Evolutionary conservation across 495 filamentous ascomycete species (phyloP).

Genomic region (Beverwykella pulmonaria): DNA sequence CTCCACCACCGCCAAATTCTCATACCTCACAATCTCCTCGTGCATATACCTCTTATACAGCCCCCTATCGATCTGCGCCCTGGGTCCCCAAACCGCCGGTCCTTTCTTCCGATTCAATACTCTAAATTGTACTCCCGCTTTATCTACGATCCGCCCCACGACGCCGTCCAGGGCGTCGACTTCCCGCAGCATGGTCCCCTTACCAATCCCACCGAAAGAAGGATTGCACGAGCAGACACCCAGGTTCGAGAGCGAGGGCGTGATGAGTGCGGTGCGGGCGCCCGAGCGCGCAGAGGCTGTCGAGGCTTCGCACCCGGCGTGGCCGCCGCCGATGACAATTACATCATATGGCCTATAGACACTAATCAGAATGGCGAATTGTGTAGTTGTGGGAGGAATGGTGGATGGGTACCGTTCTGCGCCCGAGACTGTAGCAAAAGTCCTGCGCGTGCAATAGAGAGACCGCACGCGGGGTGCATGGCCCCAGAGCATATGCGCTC

Average conservation of each 20-base stretch:
- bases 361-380: conserved; percentile 15
- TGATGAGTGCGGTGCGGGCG: conserved; percentile 86
- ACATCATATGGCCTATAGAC: conserved; percentile 77
- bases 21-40: conserved; percentile 76
- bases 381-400: not conserved
- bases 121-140: conserved; percentile 88
- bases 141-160: conserved; percentile 86
- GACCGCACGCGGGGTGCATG: conserved; percentile 50
- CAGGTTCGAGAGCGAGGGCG: conserved; percentile 82
- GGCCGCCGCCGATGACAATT: conserved; percentile 91
- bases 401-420: conserved; percentile 28
- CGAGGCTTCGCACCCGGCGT: conserved; percentile 92
- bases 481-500: conserved; percentile 44
- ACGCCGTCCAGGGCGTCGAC: conserved; percentile 95
- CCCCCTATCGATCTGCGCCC: conserved; percentile 92
- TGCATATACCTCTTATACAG: conserved; percentile 92
- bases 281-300: conserved; percentile 90
- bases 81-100: conserved; percentile 93
- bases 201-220: conserved; percentile 97
- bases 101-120: conserved; percentile 87
- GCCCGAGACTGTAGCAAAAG: conserved; percentile 45
- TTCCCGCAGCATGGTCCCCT: conserved; percentile 94
- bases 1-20: conserved; percentile 75
- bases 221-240: conserved; percentile 98
- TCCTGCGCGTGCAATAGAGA: conserved; percentile 27